phyloP scores from a whole-genome alignment of 2,329 filamentous ascomycete species.

The Cercospora sp. region DNA sequence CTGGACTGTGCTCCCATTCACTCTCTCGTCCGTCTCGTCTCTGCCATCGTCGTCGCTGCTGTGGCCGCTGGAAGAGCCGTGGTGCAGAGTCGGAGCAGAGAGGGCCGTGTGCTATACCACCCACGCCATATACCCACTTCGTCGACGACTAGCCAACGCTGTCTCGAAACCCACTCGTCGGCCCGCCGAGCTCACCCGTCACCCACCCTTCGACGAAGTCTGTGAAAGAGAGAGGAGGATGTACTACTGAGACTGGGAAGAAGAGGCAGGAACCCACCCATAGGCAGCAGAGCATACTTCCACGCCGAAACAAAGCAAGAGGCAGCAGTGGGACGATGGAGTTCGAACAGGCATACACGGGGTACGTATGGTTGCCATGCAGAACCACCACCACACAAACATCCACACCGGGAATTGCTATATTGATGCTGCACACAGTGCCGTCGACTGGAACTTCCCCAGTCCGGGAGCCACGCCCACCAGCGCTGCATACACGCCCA shows the following conservation, averaged over 20 bases:
- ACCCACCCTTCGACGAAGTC: constrained; percentile 6
- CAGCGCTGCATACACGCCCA: constrained; percentile 40
- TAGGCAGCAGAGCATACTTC: constrained; percentile 19
- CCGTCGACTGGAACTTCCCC: constrained; percentile 52
- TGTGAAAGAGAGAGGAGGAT: constrained; percentile 8
- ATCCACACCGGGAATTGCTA: background rate
- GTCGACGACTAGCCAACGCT: background rate
- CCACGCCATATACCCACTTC: background rate
- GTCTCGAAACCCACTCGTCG: background rate
- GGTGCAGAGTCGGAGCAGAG: background rate
- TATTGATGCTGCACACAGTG: constrained; percentile 34
- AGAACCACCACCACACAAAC: background rate
- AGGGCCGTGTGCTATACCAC: background rate
- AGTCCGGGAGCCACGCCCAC: constrained; percentile 53
- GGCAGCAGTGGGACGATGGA: constrained; percentile 22
- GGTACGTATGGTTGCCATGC: constrained; percentile 9
- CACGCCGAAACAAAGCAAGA: constrained; percentile 9
- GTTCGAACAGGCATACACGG: constrained; percentile 28
- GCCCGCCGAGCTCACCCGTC: constrained; percentile 12
- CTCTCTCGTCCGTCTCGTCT: background rate
- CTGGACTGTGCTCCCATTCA: background rate
- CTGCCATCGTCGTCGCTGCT: background rate
- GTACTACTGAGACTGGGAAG: constrained; percentile 11
- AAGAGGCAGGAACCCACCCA: constrained; percentile 13
- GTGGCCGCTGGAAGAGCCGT: background rate